Evolutionary conservation across 2,329 filamentous ascomycete genomes (phyloP), one percentile per base, ranked within the genome.

Genomic region (Colletotrichum sp.): DNA sequence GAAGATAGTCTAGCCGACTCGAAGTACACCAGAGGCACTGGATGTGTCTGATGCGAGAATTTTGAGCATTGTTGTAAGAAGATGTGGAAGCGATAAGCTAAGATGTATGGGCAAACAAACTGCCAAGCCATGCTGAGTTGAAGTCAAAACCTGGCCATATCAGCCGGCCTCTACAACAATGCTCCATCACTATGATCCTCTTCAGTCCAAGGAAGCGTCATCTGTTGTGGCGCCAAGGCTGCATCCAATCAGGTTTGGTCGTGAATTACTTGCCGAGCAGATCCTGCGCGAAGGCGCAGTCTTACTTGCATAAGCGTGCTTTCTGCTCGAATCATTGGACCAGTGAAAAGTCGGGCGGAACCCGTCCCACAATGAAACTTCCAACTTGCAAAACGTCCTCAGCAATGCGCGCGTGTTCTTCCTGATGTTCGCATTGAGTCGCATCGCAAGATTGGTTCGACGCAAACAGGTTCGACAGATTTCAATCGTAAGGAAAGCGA

Each of bases 381-480:
- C 4, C n/a, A 25, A 52, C 6, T 22, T 22, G n/a, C 44, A 13
- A 52, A 52, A 22, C 12, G n/a, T 52, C 44, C 8, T 13, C 44
- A 22, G 7, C 44, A 22, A 7, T 48, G 39, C 9, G 6, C 1
- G n/a, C 6, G 19, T 12, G 16, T 6, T 30, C 27, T 30, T 13
- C 2, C 9, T 52, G 11, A 52, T 22, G n/a, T 13, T 22, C 3
- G 9, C 39, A 8, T 22, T 22, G 44, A 60, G 27, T 32, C 27
- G n/a, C 30, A 32, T 30, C 3, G 57, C 28, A 22, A 61, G 19
- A 25, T 2, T 8, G 19, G 8, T 34, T n/a, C 9, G n/a, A 32
- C 59, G 1, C 1, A 36, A 32, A 0, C 28, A 28, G 19, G 0
- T 30, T 1, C 59, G 5, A 3, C 59, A 30, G 30, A 2, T 12